Percentiles rank a stretch among this genome's conserved stretches.
Conservation (phyloP, 2,329 filamentous ascomycete species). For the Clonostachys rosea region DNA sequence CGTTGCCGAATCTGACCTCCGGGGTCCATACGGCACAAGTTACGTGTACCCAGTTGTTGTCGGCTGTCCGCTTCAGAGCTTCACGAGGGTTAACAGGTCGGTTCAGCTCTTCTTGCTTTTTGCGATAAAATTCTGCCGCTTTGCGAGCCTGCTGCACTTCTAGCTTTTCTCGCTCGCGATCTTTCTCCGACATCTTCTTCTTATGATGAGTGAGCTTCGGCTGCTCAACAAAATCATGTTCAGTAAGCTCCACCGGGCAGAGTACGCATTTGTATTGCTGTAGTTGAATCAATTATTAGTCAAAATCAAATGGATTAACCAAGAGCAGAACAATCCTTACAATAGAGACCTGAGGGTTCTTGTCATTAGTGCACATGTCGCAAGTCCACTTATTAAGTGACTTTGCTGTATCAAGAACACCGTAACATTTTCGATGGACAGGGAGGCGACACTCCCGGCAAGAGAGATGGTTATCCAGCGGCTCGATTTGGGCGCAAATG, state of each 20-base stretch:
- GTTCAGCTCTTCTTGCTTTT: conserved; percentile 77
- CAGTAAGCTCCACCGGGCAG: conserved; percentile 77
- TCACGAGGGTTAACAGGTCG: conserved; percentile 82
- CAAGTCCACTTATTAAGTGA: conserved; percentile 67
- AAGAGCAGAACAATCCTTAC: conserved; percentile 40
- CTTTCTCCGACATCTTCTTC: conserved; percentile 87
- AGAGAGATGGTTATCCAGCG: conserved; percentile 65
- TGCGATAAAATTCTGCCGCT: conserved; percentile 76
- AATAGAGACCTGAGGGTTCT: conserved; percentile 87
- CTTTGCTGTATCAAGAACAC: conserved; percentile 70
- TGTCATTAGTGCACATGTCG: conserved; percentile 94
- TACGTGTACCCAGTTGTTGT: conserved; percentile 98
- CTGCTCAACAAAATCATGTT: conserved; percentile 80
- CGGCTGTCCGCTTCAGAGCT: conserved; percentile 85
- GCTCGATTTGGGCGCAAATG: conserved; percentile 73
- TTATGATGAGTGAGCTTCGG: conserved; percentile 47
- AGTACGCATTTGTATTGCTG: conserved; percentile 88
- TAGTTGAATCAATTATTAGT: not conserved
- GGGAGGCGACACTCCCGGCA: conserved; percentile 88
- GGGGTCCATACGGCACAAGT: conserved; percentile 88
- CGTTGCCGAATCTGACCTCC: conserved; percentile 88
- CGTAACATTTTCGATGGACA: conserved; percentile 90
- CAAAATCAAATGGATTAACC: not conserved
- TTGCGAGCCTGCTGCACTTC: conserved; percentile 82
- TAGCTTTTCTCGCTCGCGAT: conserved; percentile 79